Percentiles rank a stretch among this genome's conserved stretches.
phyloP scores from a whole-genome alignment of 768 basidiomycete species.

The Leccinum broughii region DNA sequence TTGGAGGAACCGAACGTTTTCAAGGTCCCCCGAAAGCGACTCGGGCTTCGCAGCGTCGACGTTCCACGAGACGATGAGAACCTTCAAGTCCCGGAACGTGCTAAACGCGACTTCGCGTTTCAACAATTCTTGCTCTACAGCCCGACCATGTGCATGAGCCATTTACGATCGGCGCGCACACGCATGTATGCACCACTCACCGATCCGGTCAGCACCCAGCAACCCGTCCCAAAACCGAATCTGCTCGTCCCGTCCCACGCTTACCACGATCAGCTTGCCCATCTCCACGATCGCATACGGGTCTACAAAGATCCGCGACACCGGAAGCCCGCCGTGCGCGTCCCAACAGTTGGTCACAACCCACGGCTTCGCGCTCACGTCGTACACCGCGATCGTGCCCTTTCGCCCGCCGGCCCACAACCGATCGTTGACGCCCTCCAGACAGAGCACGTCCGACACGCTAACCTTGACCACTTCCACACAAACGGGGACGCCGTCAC shows the following conservation, averaged over 20 bases:
- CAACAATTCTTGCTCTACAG: constrained; percentile 69
- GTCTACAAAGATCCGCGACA: constrained; percentile 67
- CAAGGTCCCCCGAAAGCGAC: constrained; percentile 58
- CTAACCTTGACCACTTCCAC: constrained; percentile 78
- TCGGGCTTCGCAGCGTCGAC: constrained; percentile 86
- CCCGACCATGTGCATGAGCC: constrained; percentile 7
- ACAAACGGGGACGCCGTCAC: constrained; percentile 62
- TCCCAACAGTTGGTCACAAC: constrained; percentile 84
- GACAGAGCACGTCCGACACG: constrained; percentile 73
- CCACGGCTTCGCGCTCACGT: constrained; percentile 77
- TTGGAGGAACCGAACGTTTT: constrained; percentile 82
- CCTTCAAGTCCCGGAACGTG: constrained; percentile 71
- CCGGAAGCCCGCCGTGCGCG: constrained; percentile 70
- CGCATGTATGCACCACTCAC: constrained; percentile 45
- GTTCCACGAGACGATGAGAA: constrained; percentile 91
- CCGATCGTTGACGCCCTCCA: constrained; percentile 81
- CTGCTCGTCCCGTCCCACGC: constrained; percentile 71
- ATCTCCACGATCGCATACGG: constrained; percentile 70
- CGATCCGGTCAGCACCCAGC: constrained; percentile 81
- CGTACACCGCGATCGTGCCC: constrained; percentile 81
- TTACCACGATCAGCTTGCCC: constrained; percentile 68
- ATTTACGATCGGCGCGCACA: neutral
- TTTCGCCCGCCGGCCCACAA: constrained; percentile 88
- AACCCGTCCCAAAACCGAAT: constrained; percentile 90
- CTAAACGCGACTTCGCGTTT: constrained; percentile 78